These are phyloP conservation scores for Pseudogymnoascus sp. DNA, from an alignment of 2,329 filamentous ascomycete species.

Conservation along the genomic window DNA sequence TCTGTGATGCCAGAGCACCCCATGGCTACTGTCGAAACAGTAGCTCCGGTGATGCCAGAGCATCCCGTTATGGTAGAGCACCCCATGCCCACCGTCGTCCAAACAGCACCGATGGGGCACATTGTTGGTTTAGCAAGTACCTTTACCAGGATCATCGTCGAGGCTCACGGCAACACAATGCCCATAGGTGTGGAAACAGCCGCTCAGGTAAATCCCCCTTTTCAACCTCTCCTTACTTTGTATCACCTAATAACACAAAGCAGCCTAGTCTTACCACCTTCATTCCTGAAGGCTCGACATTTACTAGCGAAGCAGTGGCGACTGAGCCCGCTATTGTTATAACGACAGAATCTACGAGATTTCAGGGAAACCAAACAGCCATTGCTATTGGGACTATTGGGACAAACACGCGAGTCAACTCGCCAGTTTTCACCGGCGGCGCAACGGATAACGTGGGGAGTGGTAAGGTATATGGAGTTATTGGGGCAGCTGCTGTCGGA, in stretches of 20 bases:
- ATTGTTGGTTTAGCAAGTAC: not conserved
- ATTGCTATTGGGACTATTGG: not conserved
- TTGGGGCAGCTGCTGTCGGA: not conserved
- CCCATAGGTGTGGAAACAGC: not conserved
- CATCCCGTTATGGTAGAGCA: not conserved
- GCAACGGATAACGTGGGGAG: not conserved
- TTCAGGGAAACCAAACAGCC: not conserved
- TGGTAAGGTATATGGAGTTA: not conserved
- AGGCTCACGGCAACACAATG: not conserved
- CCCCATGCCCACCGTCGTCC: not conserved
- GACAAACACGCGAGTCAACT: not conserved
- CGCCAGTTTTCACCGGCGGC: not conserved
- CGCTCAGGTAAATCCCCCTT: not conserved
- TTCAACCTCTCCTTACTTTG: not conserved
- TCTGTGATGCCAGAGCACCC: no score
- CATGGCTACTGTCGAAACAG: not conserved
- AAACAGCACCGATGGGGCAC: not conserved
- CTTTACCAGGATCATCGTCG: not conserved
- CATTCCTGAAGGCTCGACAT: not conserved
- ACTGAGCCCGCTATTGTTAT: not conserved
- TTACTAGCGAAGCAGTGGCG: not conserved
- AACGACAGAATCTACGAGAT: not conserved
- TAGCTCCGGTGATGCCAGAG: not conserved
- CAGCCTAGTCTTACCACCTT: not conserved
- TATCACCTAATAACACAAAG: not conserved